phyloP scores from a whole-genome alignment of 2,329 filamentous ascomycete genomes.

The Cytospora piceicola region DNA sequence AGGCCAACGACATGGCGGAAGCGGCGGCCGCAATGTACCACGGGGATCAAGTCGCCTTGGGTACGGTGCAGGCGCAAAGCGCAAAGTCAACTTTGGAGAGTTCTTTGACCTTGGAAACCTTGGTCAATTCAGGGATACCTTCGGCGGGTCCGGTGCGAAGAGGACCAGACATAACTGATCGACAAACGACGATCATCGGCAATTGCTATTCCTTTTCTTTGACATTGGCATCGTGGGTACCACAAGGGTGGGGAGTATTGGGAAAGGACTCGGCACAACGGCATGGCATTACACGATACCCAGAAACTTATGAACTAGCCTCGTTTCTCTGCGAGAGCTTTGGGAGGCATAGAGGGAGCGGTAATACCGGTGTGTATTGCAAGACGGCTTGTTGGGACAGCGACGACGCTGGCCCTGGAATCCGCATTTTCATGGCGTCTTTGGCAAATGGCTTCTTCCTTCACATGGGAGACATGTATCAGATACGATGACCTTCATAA shows the following conservation, averaged over 20 bases:
- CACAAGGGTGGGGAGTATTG: constrained; percentile 16
- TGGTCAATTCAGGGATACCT: constrained; percentile 64
- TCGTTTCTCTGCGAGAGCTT: constrained; percentile 22
- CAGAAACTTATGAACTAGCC: constrained; percentile 25
- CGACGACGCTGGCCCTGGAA: constrained; percentile 9
- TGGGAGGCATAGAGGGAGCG: constrained; percentile 26
- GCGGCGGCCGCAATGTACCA: constrained; percentile 35
- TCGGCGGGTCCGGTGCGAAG: constrained; percentile 52
- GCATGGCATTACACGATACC: constrained; percentile 25
- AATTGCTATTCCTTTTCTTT: constrained; percentile 7
- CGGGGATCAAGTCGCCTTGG: constrained; percentile 52
- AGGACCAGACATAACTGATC: constrained; percentile 52
- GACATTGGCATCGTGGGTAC: constrained; percentile 5
- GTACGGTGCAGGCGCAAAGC: constrained; percentile 70
- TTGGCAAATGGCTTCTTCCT: constrained; percentile 1
- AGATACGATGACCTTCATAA: constrained; percentile 4
- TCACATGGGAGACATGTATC: not conserved
- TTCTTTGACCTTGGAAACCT: constrained; percentile 73
- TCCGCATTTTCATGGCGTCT: constrained; percentile 23
- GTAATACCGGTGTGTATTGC: constrained; percentile 22
- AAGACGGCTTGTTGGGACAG: constrained; percentile 2
- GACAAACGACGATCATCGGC: not conserved
- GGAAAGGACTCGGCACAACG: constrained; percentile 17
- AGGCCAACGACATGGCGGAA: constrained; percentile 31
- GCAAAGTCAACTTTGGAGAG: constrained; percentile 73